phyloP scores from a whole-genome alignment of 2,329 filamentous ascomycete genomes.

The Phaeophleospora eucalypticola region DNA sequence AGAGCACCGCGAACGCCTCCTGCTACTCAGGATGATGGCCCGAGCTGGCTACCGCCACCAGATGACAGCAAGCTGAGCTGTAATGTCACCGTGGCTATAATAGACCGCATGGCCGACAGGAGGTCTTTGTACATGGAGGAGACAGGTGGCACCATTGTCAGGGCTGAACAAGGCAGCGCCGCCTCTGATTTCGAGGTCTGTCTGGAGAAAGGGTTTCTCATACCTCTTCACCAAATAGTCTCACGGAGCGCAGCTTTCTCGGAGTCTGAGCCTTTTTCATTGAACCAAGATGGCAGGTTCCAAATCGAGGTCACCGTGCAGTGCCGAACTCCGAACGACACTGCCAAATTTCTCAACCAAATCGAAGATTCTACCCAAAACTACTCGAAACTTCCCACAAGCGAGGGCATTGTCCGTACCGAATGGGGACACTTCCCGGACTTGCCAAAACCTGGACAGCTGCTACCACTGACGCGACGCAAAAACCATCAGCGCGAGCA shows the following conservation, averaged over 20 bases:
- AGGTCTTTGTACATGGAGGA: constrained; percentile 8
- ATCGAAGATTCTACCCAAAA: constrained; percentile 16
- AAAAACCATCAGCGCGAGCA: constrained; percentile 15
- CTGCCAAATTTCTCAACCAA: constrained; percentile 27
- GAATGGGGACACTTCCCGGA: constrained; percentile 32
- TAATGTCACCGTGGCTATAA: constrained; percentile 20
- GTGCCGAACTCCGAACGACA: constrained; percentile 29
- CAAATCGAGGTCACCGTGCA: constrained; percentile 28
- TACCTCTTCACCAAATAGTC: constrained; percentile 2
- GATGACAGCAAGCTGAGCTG: constrained; percentile 18
- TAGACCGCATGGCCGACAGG: constrained; percentile 1
- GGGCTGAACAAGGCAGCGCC: constrained; percentile 2
- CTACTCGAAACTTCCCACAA: constrained; percentile 4
- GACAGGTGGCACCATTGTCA: constrained; percentile 16
- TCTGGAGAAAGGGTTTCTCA: constrained; percentile 23
- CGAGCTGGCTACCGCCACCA: constrained; percentile 23
- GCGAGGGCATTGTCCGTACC: constrained; percentile 24
- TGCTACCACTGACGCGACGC: constrained; percentile 23
- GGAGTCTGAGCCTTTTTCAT: constrained; percentile 18
- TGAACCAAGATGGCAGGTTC: constrained; percentile 18
- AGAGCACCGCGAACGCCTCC: background rate
- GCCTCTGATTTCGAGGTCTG: constrained; percentile 20
- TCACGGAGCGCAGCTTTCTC: background rate
- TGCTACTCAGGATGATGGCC: background rate
- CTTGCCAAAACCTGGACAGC: constrained; percentile 16